Base-by-base conservation (phyloP, 1,139 yeast species). In the Zhuliangozyma blackwelliae region DNA sequence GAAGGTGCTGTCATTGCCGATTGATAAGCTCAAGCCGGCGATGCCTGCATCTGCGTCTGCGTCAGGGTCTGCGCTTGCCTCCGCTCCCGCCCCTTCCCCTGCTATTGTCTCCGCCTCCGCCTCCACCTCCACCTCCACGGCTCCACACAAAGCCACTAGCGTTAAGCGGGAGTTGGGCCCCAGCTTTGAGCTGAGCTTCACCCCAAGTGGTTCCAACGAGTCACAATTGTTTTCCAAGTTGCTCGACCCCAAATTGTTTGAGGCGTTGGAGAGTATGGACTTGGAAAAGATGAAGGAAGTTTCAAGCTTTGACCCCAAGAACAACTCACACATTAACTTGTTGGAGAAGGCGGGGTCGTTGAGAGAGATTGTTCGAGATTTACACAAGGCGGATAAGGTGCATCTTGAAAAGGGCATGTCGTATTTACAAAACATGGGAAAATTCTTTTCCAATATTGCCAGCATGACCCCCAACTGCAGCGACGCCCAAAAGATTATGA, bases 171-270 rank as follows among this genome's bases (percentile, higher is more conserved):
- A 10, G 7, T 13, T 25, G 10, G 23, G 22, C 29, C 20, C 28
- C 10, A 28, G 28, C 22, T n/a, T 30, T 23, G 35, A 19, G 6
- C 23, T 27, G 9, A 31, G 25, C 13, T 27, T 33, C 10, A 4
- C 28, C 16, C 30, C 25, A 20, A 33, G 29, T 13, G 16, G 16
- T 4, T 21, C 41, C 19, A 35, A 36, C 9, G 47, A 47, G 25
- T 44, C 43, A 23, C 47, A 47, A 32, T 37, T 44, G 8, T 52
- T 59, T 41, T 49, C 55, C 30, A 57, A 56, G 38, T 43, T 61
- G 21, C 51, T 61, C 31, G 65, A 60, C 41, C 65, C 67, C 2
- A 55, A 57, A 35, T 47, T 62, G 25, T 51, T 58, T 33, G 61
- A 58, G 39, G 64, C 63, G 1, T 45, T 61, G 32, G 59, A 59